Base-by-base conservation (phyloP, 768 basidiomycete genomes). In the Dentipellis sp. region DNA sequence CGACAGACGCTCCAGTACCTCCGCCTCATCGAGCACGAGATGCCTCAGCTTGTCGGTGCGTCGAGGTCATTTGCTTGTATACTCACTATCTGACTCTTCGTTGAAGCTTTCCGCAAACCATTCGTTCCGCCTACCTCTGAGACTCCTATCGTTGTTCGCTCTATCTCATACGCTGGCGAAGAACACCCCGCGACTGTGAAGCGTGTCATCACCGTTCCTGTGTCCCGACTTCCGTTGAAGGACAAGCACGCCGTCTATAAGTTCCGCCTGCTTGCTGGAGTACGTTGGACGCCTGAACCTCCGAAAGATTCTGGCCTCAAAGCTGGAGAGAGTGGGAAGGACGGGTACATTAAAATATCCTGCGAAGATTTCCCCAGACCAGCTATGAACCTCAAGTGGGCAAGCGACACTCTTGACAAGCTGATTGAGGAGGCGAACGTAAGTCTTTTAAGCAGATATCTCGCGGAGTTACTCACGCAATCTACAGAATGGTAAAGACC, bases 381-480 rank as follows among this genome's bases (percentile, higher is more conserved):
- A 1, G 76, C 82, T 23, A 86, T 90, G 88, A 99, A 99, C 70
- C 74, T 95, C 64, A 95, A 94, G 69, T 95, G 92, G 88, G 91
- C 88, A 40, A 88, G 87, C 61, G 94, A 98, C 66, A 78, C 82
- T 14, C 69, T 99, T 54, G 88, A 94, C 65, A 73, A 78, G 62
- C 71, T 99, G 45, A 68, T 97, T 59, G 71, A 69, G n/a, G 86
- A 85, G 64, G 91, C 94, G 10, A 92, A 94, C 68, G 95, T 97
- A 66, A 63, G 91, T 79, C 19, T 52, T 42, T 50, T 42, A 40
- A 12, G 9, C 19, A 6, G 29, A 29, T 29, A 35, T 23, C 39
- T 5, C 11, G 1, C 39, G 11, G 29, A 17, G 6, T 29, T 29
- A 10, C 56, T 55, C 29, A 29, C 29, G 29, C 29, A 6, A 6